Evolutionary conservation across 495 filamentous ascomycete genomes (phyloP).

Genomic region (Hyaloscypha hepaticicola): DNA sequence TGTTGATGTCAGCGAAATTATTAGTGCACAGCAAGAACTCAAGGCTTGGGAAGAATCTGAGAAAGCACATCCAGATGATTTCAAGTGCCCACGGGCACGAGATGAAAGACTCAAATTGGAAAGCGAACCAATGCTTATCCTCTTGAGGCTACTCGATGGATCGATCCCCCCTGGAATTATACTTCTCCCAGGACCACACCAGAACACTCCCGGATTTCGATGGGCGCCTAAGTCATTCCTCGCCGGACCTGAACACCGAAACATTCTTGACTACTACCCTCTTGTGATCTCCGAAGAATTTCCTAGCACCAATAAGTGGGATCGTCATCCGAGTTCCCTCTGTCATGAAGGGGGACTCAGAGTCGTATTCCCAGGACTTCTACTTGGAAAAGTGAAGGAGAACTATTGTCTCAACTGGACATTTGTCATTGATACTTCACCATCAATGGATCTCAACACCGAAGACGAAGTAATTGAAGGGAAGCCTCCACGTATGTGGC

Average conservation of each 20-base stretch:
- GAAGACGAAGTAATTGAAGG: not conserved
- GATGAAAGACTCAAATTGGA: not conserved
- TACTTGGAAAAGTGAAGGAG: not conserved
- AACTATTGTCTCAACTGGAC: not conserved
- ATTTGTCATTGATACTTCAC: not conserved
- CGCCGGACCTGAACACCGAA: not conserved
- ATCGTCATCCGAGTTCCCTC: not conserved
- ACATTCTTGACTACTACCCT: not conserved
- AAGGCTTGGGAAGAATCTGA: not conserved
- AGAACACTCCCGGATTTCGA: not conserved
- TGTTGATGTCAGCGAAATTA: not conserved
- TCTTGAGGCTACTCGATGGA: not conserved
- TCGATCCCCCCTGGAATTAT: not conserved
- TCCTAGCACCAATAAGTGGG: not conserved
- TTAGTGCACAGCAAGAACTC: not conserved
- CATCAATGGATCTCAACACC: not conserved
- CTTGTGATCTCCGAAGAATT: not conserved
- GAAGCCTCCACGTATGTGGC: not conserved
- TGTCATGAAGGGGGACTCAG: not conserved
- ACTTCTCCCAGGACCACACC: not conserved
- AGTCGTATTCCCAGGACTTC: not conserved
- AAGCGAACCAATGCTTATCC: not conserved
- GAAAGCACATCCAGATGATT: not conserved
- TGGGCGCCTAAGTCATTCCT: constrained; percentile 3
- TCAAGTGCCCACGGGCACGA: not conserved